Evolutionary conservation across 148 eudicot species (phyloP).

Genomic region (Gaultheria prostrata): DNA sequence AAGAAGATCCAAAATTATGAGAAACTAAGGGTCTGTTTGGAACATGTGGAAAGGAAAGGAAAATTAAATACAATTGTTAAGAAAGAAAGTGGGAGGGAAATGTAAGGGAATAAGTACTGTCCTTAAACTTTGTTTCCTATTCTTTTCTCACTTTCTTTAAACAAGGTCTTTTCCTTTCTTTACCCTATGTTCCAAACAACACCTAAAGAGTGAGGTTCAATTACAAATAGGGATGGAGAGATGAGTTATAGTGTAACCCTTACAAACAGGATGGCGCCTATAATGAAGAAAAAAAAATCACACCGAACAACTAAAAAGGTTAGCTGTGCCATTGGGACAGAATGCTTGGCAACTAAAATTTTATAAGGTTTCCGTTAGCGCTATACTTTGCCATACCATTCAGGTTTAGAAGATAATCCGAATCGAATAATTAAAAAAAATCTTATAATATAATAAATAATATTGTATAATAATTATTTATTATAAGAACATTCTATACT

Average conservation of each 20-base stretch:
- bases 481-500: too few relatives aligned
- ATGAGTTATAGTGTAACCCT: not conserved
- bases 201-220: not conserved
- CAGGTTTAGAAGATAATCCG: too few relatives aligned
- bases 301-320: not conserved
- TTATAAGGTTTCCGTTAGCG: too few relatives aligned
- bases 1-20: not conserved
- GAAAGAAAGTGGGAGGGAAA: not conserved
- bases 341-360: not conserved
- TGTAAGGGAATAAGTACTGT: not conserved
- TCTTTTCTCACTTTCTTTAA: not conserved
- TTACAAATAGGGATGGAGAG: not conserved
- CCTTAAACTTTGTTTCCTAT: not conserved
- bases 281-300: not conserved
- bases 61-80: not conserved
- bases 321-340: not conserved
- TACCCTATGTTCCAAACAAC: not conserved
- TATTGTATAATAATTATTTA: too few relatives aligned
- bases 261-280: not conserved
- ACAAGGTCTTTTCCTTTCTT: not conserved
- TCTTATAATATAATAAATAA: too few relatives aligned
- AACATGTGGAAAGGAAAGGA: not conserved
- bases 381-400: too few relatives aligned
- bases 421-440: too few relatives aligned
- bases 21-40: not conserved